Base-by-base conservation (phyloP, 2,329 filamentous ascomycete species). In the Cryphonectria carpinicola region DNA sequence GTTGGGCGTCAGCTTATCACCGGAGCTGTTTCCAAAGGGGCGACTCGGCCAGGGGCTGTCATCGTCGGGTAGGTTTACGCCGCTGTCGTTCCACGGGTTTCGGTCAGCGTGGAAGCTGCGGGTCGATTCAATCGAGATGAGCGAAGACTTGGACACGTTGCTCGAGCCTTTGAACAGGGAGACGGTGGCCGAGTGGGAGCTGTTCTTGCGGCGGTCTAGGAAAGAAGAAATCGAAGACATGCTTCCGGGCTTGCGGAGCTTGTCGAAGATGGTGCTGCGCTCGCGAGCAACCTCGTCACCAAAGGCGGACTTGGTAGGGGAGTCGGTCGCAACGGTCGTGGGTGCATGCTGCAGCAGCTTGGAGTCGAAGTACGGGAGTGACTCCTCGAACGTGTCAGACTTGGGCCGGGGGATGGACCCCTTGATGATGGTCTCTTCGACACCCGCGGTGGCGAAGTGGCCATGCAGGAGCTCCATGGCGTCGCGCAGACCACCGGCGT, bases 71-170 rank as follows among this genome's bases (percentile, higher is more conserved):
- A 98, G 89, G 80, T 98, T 98, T 79, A 98, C 94, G 77, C 95
- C 95, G 78, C 94, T 97, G 81, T 98, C 95, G 80, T 98, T 98
- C 95, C 95, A 98, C 73, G 95, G 95, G 83, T 98, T 97, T 81
- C 95, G 93, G 81, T 97, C 97, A 76, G 94, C 94, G 74, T 91
- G 90, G 81, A 91, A 91, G 84, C 94, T 97, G 79, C 95, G 93
- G 49, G 94, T 94, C 65, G 95, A 98, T 82, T 98, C 95, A 81
- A 98, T 95, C 73, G 94, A 97, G 76, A 97, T 95, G 75, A 98
- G 90, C 46, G 95, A 98, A 65, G 95, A 96, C 84, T 97, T 98
- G 75, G 95, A 98, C 69, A 93, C 92, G 77, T 95, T 95, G 84
- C 85, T 92, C 35, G 92, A 95, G 72, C 95, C 95, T 84, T 97